Conservation (phyloP, 805 yeast species). For the Saccharomycopsis malanga region DNA sequence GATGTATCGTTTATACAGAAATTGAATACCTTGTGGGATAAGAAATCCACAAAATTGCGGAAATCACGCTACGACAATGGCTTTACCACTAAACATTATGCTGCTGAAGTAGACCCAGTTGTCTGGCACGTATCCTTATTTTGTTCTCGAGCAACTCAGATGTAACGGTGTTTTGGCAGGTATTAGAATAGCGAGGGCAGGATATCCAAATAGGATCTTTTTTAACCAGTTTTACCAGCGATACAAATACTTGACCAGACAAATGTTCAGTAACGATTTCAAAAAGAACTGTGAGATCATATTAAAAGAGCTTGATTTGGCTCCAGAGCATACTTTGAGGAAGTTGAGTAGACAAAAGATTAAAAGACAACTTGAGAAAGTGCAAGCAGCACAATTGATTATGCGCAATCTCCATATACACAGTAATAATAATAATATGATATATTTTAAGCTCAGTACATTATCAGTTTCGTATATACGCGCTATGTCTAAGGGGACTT, state of each 20-base stretch:
- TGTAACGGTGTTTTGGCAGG: conserved; percentile 99
- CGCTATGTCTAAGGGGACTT: too few species aligned
- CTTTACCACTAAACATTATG: conserved; percentile 84
- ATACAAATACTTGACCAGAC: conserved; percentile 60
- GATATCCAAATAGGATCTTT: conserved; percentile 87
- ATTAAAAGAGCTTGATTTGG: conserved; percentile 55
- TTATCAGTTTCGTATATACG: too few species aligned
- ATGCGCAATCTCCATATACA: conserved; percentile 53
- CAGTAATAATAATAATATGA: too few species aligned
- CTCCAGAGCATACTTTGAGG: conserved; percentile 79
- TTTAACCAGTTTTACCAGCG: conserved; percentile 74
- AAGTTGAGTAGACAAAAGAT: conserved; percentile 52
- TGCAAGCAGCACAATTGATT: conserved; percentile 65
- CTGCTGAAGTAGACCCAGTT: conserved; percentile 94
- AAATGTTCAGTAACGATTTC: conserved; percentile 37
- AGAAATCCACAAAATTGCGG: conserved; percentile 47
- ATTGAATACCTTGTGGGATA: conserved; percentile 56
- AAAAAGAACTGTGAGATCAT: conserved; percentile 67
- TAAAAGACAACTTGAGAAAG: conserved; percentile 43
- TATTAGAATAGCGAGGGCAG: conserved; percentile 92
- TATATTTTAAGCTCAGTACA: too few species aligned
- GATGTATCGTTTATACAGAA: conserved; percentile 81
- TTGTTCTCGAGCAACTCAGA: conserved; percentile 83
- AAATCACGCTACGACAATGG: conserved; percentile 72
- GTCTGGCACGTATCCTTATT: conserved; percentile 83